phyloP scores from a whole-genome alignment of 2,329 filamentous ascomycete genomes.

The Colletotrichum neosansevieriae region DNA sequence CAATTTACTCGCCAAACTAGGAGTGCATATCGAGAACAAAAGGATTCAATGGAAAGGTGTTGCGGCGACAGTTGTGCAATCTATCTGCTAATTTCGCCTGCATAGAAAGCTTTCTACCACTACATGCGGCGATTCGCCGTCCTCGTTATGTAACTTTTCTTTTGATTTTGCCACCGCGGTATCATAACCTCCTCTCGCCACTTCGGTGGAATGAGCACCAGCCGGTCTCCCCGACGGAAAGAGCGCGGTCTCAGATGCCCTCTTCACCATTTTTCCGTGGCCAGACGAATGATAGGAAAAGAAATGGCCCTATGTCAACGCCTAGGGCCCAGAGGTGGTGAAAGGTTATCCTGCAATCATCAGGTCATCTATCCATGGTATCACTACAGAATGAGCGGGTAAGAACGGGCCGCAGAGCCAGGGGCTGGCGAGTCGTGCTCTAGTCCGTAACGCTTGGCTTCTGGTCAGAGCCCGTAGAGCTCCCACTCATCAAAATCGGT shows the following conservation, averaged over 20 bases:
- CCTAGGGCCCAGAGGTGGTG: conserved; percentile 28
- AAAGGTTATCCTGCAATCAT: conserved; percentile 41
- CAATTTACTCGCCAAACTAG: no score
- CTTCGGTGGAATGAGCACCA: conserved; percentile 3
- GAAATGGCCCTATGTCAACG: conserved; percentile 30
- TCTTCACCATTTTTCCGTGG: conserved; percentile 34
- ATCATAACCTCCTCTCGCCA: conserved; percentile 25
- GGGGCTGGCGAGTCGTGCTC: conserved; percentile 38
- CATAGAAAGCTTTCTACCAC: conserved; percentile 37
- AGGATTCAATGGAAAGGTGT: neutral
- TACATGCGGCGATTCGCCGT: conserved; percentile 23
- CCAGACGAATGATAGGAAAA: conserved; percentile 38
- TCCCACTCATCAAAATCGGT: conserved; percentile 72
- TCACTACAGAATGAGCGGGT: conserved; percentile 40
- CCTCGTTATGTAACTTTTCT: conserved; percentile 35
- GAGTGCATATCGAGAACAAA: no score
- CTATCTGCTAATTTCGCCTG: conserved; percentile 37
- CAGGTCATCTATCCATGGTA: conserved; percentile 42
- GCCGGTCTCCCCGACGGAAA: conserved; percentile 7
- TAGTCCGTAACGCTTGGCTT: conserved; percentile 38
- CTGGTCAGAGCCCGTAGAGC: conserved; percentile 69
- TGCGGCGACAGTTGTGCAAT: conserved; percentile 14
- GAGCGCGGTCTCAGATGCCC: conserved; percentile 3
- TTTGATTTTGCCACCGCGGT: conserved; percentile 17
- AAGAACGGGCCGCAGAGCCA: conserved; percentile 38